Evolutionary conservation across 2,329 filamentous ascomycete genomes (phyloP), one percentile per base, ranked within the genome.

Genomic region (Ascochyta lentis): DNA sequence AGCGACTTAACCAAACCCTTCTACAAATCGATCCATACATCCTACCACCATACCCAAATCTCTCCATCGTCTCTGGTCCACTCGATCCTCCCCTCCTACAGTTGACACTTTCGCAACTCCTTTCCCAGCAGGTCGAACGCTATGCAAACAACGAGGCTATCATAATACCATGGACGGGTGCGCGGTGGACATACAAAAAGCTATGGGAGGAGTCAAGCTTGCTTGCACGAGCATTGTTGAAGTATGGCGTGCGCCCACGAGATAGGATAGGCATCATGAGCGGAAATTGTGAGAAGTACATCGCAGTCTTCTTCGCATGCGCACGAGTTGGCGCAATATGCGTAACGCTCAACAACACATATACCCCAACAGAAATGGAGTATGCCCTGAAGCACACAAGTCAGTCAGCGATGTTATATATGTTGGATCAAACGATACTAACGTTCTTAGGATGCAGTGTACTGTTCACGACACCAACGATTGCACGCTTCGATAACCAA

Each of bases 311-410:
- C 79, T 91, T 92, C 63, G 89, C 88, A 3, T 87, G 86, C 10
- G 86, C 87, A 37, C 68, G 76, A 42, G 63, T 80, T 12, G 78
- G 78, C 2, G 76, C 76, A 1, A 74, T 79, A 33, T 79, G 92
- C 48, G 89, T 92, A 26, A 91, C 92, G 40, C 78, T 93, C 62
- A 93, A 93, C 77, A 93, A 92, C 76, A 93, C 89, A 0, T 93
- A 93, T 71, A 93, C 90, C 1, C 82, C 87, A 2, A 84, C 83
- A 1, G 90, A 93, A 75, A 86, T 89, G 43, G 82, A 86, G 70
- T 89, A 89, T 73, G 90, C 88, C 9, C 74, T 93, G 26, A 82
- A 83, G 50, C 90, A 92, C 68, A 86, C 88, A 15, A 86, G 87
- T 89, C 76, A 63, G 79, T 72, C 16, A 35, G 19, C 19, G 19